These are phyloP conservation scores for Brasenia schreberi DNA, from an alignment of 164 flowering plant species.

Conservation along the genomic window DNA sequence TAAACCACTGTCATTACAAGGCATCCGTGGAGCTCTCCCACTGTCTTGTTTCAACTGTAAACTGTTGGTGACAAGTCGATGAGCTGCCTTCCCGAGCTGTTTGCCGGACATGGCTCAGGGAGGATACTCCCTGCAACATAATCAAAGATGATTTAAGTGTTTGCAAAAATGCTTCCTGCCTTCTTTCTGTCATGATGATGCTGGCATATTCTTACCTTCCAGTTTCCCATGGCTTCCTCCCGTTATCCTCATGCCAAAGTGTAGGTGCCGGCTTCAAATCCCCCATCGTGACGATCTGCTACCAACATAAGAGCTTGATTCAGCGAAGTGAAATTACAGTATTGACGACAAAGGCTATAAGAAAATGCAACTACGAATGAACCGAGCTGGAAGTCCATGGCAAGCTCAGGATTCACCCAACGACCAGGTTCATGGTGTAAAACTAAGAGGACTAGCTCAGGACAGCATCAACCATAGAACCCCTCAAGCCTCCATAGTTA, in stretches of 20 bases:
- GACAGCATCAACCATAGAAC: too few species aligned
- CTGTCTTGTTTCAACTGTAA: slow-evolving; percentile 38
- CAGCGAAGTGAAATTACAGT: too few species aligned
- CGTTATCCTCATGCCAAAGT: slow-evolving; percentile 87
- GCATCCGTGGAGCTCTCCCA: slow-evolving; percentile 14
- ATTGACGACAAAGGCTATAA: too few species aligned
- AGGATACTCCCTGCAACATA: slow-evolving; percentile 33
- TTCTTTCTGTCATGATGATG: too few species aligned
- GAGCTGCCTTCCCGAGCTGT: slow-evolving; percentile 85
- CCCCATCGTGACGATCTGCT: slow-evolving; percentile 48
- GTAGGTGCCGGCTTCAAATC: slow-evolving; percentile 76
- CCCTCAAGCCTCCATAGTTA: too few species aligned
- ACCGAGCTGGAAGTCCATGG: too few species aligned
- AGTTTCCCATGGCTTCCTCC: slow-evolving; percentile 49
- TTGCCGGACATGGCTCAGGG: slow-evolving; percentile 50
- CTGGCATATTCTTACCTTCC: slow-evolving; percentile 17
- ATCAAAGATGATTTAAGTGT: neutral
- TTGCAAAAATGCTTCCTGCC: too few species aligned
- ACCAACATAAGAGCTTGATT: too few species aligned
- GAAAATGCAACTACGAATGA: too few species aligned
- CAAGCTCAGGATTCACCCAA: too few species aligned
- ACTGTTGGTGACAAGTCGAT: slow-evolving; percentile 67
- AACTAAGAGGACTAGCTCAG: too few species aligned
- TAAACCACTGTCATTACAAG: slow-evolving; percentile 12
- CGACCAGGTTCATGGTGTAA: too few species aligned